A percentile compares a stretch with the other conserved stretches of the same genome.
Evolutionary conservation across 495 filamentous ascomycete species (phyloP).

Genomic region (Patellaria atrata): DNA sequence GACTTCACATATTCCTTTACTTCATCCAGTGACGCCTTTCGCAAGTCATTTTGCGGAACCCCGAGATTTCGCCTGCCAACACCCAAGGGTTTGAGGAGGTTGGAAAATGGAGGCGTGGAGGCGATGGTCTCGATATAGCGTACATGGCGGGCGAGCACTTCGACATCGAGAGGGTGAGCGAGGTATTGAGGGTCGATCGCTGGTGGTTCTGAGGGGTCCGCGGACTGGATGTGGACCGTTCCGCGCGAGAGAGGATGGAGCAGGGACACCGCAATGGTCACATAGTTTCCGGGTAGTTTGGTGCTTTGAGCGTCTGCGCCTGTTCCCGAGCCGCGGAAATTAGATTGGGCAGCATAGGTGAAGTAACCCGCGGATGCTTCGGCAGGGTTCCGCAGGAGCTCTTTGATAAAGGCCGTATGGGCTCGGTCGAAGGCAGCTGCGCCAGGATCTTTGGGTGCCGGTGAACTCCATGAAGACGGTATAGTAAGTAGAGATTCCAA

Average conservation of each 20-base stretch:
- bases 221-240: constrained; percentile 38
- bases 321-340: constrained; percentile 2
- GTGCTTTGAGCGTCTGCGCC: constrained; percentile 7
- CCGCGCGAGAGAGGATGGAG: constrained; percentile 32
- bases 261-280: constrained; percentile 24
- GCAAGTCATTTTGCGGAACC: constrained; percentile 2
- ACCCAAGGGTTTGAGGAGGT: constrained; percentile 7
- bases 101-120: neutral
- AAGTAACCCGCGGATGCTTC: constrained; percentile 15
- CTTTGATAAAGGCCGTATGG: constrained; percentile 3
- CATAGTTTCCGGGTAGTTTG: constrained; percentile 13
- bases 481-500: constrained; percentile 2
- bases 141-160: constrained; percentile 3
- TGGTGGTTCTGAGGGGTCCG: constrained; percentile 39
- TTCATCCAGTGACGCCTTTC: no score
- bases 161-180: constrained; percentile 13
- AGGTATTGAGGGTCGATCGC: constrained; percentile 45
- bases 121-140: constrained; percentile 6
- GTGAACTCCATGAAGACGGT: neutral
- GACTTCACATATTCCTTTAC: constrained; percentile 5
- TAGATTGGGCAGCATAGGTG: constrained; percentile 4
- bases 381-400: constrained; percentile 6
- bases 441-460: constrained; percentile 5
- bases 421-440: no score
- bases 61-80: neutral